Percentiles rank a stretch among this genome's conserved stretches.
Evolutionary conservation across 441 rosid genomes (phyloP).

Genomic region (Erysimum cheiri): DNA sequence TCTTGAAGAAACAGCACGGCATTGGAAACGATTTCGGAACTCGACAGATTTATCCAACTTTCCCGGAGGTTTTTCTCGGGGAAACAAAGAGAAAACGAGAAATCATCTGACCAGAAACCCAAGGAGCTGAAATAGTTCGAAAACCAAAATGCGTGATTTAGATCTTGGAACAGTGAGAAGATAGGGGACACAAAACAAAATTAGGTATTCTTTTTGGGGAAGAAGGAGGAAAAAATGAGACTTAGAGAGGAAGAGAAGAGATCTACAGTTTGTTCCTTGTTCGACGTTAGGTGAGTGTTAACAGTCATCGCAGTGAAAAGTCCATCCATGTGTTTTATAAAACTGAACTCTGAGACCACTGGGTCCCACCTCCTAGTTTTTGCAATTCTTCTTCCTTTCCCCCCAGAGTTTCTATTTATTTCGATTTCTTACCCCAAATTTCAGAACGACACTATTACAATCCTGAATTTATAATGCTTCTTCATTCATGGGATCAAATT

Average conservation of each 20-base stretch:
- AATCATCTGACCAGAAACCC: slow-evolving; percentile 24
- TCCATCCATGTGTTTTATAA: slow-evolving; percentile 38
- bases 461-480: neutral
- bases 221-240: slow-evolving; percentile 10
- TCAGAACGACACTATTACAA: neutral
- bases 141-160: slow-evolving; percentile 21
- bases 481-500: neutral
- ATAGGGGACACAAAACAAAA: neutral
- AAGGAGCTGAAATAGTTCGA: neutral
- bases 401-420: slow-evolving; percentile 22
- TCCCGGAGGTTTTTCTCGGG: slow-evolving; percentile 39
- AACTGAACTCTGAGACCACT: no score
- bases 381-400: neutral
- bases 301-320: slow-evolving; percentile 24
- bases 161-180: slow-evolving; percentile 31
- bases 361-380: slow-evolving; percentile 29
- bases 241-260: slow-evolving; percentile 24
- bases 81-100: slow-evolving; percentile 33
- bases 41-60: slow-evolving; percentile 38
- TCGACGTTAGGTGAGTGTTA: slow-evolving; percentile 46
- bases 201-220: slow-evolving; percentile 25
- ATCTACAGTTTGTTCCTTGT: slow-evolving; percentile 14
- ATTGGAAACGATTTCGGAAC: slow-evolving; percentile 32
- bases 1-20: slow-evolving; percentile 45
- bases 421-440: slow-evolving; percentile 15